phyloP scores from a whole-genome alignment of 768 basidiomycete species.

The Symmetrospora coprosmae region DNA sequence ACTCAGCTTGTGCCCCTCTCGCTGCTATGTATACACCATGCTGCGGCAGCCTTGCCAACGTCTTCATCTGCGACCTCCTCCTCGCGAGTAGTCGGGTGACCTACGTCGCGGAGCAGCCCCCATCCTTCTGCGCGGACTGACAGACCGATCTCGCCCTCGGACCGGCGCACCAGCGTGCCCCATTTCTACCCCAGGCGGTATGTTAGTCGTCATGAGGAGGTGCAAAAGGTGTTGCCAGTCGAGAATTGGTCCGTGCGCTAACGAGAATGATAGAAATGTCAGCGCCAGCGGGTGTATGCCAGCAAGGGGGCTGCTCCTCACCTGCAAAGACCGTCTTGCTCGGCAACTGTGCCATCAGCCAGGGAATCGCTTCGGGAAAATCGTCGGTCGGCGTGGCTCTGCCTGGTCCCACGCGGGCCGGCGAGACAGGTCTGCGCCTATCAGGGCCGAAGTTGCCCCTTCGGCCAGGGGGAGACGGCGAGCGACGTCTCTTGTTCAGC shows the following conservation, averaged over 20 bases:
- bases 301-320: too few relatives aligned
- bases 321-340: conserved; percentile 16
- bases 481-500: conserved; percentile 13
- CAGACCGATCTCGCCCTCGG: background rate
- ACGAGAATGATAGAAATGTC: too few relatives aligned
- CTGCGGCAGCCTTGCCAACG: background rate
- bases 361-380: conserved; percentile 17
- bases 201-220: background rate
- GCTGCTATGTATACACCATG: too few relatives aligned
- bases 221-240: conserved; percentile 1
- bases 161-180: background rate
- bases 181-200: background rate
- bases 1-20: too few relatives aligned
- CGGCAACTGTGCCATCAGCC: conserved; percentile 10
- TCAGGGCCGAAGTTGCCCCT: background rate
- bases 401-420: conserved; percentile 12
- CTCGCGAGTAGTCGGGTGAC: conserved; percentile 11
- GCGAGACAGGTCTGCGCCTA: background rate
- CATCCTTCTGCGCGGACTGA: conserved; percentile 4
- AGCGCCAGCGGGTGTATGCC: too few relatives aligned
- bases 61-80: background rate
- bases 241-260: conserved; percentile 16
- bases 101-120: background rate
- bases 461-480: conserved; percentile 1
- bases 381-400: conserved; percentile 13